Conservation (phyloP, 1,139 yeast species). For the Scheffersomyces illinoinensis region DNA sequence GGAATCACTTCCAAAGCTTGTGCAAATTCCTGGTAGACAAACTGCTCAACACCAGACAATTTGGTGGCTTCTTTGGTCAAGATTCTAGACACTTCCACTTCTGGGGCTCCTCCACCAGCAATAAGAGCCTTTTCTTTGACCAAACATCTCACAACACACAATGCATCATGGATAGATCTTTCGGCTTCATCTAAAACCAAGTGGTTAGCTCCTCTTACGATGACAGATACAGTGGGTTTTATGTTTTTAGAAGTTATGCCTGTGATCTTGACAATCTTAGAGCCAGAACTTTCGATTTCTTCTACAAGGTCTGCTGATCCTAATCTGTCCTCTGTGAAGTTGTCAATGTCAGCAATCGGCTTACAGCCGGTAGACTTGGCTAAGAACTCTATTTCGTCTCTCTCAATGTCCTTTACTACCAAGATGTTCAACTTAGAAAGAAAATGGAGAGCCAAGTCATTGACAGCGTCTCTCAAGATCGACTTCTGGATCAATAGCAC, state of each 20-base stretch:
- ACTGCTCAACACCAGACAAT: conserved; percentile 87
- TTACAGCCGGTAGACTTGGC: conserved; percentile 91
- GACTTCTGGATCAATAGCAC: conserved; percentile 92
- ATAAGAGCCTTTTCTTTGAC: conserved; percentile 92
- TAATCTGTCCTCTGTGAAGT: conserved; percentile 87
- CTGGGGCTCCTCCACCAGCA: conserved; percentile 99
- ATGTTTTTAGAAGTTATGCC: conserved; percentile 64
- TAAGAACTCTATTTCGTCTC: conserved; percentile 94
- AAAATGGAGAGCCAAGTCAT: conserved; percentile 93
- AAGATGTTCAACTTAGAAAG: conserved; percentile 86
- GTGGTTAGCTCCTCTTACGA: conserved; percentile 93
- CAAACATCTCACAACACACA: conserved; percentile 93
- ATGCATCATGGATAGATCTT: conserved; percentile 94
- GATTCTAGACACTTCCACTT: conserved; percentile 86
- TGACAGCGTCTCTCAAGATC: conserved; percentile 94
- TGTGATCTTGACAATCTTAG: conserved; percentile 87
- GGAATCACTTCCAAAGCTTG: conserved; percentile 95
- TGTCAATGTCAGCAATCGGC: conserved; percentile 93
- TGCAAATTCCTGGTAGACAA: conserved; percentile 95
- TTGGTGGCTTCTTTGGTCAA: conserved; percentile 75
- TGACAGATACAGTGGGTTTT: conserved; percentile 82
- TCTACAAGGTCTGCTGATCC: conserved; percentile 92
- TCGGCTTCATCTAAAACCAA: conserved; percentile 93
- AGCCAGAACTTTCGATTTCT: conserved; percentile 89
- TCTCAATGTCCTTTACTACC: conserved; percentile 94